Percentiles rank a stretch among this genome's conserved stretches.
Conservation (phyloP, 306 rosid genomes). For the Ochetophila trinervis region DNA sequence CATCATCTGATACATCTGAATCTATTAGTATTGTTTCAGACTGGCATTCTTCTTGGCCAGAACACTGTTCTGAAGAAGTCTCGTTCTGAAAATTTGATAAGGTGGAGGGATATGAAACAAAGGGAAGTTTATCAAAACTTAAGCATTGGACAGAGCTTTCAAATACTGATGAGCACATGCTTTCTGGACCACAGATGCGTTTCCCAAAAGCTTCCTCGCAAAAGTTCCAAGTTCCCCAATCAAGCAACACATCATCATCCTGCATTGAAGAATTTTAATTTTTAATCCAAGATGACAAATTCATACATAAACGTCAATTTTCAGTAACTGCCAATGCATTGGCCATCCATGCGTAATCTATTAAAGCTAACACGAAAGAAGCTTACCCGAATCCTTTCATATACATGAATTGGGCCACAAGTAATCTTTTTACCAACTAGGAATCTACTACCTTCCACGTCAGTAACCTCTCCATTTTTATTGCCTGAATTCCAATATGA, state of each 20-base stretch:
- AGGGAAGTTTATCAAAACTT: slow-evolving; percentile 45
- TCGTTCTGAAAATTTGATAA: slow-evolving; percentile 26
- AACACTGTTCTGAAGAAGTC: slow-evolving; percentile 34
- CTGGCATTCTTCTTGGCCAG: slow-evolving; percentile 29
- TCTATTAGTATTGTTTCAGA: slow-evolving; percentile 26
- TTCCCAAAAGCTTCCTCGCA: slow-evolving; percentile 24
- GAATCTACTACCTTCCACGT: slow-evolving; percentile 21
- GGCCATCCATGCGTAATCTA: slow-evolving; percentile 4
- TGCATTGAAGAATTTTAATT: slow-evolving; percentile 38
- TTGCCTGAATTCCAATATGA: slow-evolving; percentile 42
- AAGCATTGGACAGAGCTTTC: slow-evolving; percentile 56
- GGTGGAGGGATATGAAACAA: slow-evolving; percentile 21
- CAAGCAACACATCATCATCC: slow-evolving; percentile 45
- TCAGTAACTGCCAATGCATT: slow-evolving; percentile 3
- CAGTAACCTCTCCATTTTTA: slow-evolving; percentile 39
- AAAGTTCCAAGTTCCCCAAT: slow-evolving; percentile 73
- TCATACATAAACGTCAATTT: neutral
- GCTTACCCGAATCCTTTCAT: slow-evolving; percentile 56
- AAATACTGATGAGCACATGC: slow-evolving; percentile 30
- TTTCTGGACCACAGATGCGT: slow-evolving; percentile 24
- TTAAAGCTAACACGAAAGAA: slow-evolving; percentile 12
- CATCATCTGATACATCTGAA: slow-evolving; percentile 26
- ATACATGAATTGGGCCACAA: slow-evolving; percentile 65
- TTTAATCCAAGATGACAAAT: slow-evolving; percentile 15
- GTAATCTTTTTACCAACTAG: slow-evolving; percentile 18